Base-by-base conservation (phyloP, 352 stramenopile species). In the Phytophthora melonis region DNA sequence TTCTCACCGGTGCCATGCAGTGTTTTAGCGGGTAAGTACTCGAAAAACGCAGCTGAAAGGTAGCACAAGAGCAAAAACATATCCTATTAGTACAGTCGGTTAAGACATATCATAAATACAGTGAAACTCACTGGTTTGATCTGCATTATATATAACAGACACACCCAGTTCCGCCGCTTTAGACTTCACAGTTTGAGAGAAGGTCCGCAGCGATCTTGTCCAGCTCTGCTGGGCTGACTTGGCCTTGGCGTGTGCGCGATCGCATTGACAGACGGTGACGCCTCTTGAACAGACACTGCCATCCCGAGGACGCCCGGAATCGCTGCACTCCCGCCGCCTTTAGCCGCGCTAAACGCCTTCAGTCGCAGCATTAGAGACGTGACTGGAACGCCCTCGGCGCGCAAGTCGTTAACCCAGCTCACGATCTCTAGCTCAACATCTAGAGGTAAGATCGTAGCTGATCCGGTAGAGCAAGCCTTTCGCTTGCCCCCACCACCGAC, bases 171-270 rank as follows among this genome's bases (percentile, higher is more conserved):
- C 27, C 10, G 43, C 43, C 16, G 18, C 27, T 57, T 55, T 65
- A 47, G 58, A 16, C 11, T 55, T 18, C 0, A 65, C 25, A 18
- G 43, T 49, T 16, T 3, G 7, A 4, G 25, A 7, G 45, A 57
- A 65, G 4, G n/a, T 57, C 27, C 6, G 25, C 18, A 4, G 43
- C 25, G 8, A 58, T 47, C 43, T 23, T 56, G 3, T 27, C 43
- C 2, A 65, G 25, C 14, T 56, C 43, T 49, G 27, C 23, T 6
- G 43, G 25, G 11, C 13, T 57, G 16, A 57, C 25, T 54, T 57
- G 58, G 19, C 58, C 58, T 57, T 65, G 58, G 1, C 58, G 45
- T 21, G 58, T 65, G 13, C 45, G 43, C 8, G 43, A 57, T n/a
- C 45, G 25, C 16, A 50, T 39, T 1, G 43, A 65, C 23, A 65